phyloP scores from a whole-genome alignment of 2,329 filamentous ascomycete species.

The Diaporthe capsici region DNA sequence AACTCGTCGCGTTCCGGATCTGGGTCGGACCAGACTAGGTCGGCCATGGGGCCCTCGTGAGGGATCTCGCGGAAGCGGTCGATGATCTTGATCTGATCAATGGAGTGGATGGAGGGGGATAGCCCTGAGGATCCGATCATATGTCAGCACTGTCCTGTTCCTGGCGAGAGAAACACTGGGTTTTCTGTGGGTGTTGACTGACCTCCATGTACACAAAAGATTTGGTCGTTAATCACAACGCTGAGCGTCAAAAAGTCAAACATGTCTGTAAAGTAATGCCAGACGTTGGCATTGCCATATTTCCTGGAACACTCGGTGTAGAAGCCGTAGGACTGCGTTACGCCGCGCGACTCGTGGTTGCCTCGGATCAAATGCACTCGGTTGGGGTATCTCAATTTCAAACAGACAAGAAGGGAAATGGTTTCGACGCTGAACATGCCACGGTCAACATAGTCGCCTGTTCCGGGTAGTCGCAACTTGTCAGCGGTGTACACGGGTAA shows the following conservation, averaged over 20 bases:
- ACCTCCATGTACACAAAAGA: slow-evolving; percentile 98
- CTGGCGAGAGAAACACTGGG: not conserved
- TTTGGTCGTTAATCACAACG: slow-evolving; percentile 98
- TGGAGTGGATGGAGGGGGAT: slow-evolving; percentile 93
- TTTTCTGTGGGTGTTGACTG: slow-evolving; percentile 46
- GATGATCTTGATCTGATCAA: slow-evolving; percentile 99
- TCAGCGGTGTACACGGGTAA: slow-evolving; percentile 27
- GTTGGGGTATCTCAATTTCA: slow-evolving; percentile 96
- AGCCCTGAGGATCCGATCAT: slow-evolving; percentile 65
- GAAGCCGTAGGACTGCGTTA: slow-evolving; percentile 99
- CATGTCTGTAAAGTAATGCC: slow-evolving; percentile 99
- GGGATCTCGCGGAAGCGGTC: slow-evolving; percentile 98
- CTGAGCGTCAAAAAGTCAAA: slow-evolving; percentile 98
- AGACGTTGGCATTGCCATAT: slow-evolving; percentile 98
- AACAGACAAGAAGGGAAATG: slow-evolving; percentile 95
- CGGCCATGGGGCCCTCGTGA: slow-evolving; percentile 99
- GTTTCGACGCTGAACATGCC: slow-evolving; percentile 99
- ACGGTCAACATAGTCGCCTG: slow-evolving; percentile 97
- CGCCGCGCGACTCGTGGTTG: slow-evolving; percentile 97
- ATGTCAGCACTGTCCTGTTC: slow-evolving; percentile 23
- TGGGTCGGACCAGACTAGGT: slow-evolving; percentile 97
- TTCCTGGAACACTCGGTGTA: slow-evolving; percentile 98
- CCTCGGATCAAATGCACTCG: slow-evolving; percentile 96
- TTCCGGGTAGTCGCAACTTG: slow-evolving; percentile 14
- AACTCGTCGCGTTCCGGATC: slow-evolving; percentile 99